Conservation (phyloP, 108 stramenopile species). For the Skeletonema costatum region DNA sequence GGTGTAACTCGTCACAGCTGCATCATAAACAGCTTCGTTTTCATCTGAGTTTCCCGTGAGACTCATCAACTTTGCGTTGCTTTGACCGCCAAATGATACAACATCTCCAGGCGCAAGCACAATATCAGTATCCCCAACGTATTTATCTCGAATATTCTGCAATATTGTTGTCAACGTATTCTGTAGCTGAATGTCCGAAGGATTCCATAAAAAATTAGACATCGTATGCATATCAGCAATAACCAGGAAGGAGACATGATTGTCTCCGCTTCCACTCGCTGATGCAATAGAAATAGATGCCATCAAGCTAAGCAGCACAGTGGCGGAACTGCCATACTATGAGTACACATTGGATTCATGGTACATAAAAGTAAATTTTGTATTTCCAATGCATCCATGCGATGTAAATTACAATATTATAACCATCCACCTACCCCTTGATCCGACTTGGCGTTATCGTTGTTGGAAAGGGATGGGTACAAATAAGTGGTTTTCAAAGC, state of each 20-base stretch:
- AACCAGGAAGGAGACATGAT: neutral
- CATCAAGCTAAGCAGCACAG: neutral
- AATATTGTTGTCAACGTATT: neutral
- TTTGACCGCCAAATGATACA: neutral
- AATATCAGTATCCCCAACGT: neutral
- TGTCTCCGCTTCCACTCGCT: neutral
- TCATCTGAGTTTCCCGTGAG: neutral
- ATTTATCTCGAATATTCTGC: slow-evolving; percentile 1
- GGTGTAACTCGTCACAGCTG: neutral
- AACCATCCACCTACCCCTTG: too few relatives aligned
- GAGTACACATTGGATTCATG: too few relatives aligned
- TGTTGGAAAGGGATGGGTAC: too few relatives aligned
- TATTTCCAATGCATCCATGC: too few relatives aligned
- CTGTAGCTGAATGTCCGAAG: neutral
- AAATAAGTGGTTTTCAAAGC: too few relatives aligned
- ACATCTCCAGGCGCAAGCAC: neutral
- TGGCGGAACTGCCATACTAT: neutral
- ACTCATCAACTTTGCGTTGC: neutral
- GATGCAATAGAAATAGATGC: neutral
- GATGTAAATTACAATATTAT: too few relatives aligned
- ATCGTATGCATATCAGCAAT: neutral
- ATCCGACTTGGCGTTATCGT: too few relatives aligned
- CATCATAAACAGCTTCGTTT: neutral
- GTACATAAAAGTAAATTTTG: too few relatives aligned
- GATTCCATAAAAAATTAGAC: neutral